Evolutionary conservation across 352 stramenopile genomes (phyloP).

Genomic region (Pythium periplocum): DNA sequence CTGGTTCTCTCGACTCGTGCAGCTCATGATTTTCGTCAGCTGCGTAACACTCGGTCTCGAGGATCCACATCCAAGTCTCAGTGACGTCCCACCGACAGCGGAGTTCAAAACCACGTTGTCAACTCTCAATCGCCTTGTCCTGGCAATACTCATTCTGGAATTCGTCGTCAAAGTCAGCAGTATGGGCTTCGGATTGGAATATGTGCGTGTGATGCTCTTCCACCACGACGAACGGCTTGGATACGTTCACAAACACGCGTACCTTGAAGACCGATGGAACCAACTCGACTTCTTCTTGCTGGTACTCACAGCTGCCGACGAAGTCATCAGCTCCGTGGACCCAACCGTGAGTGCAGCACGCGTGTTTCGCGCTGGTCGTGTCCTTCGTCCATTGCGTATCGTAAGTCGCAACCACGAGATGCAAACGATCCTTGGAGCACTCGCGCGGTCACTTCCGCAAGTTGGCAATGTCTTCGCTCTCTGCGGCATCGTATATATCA

Average conservation of each 20-base stretch:
- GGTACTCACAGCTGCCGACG: slow-evolving; percentile 48
- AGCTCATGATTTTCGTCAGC: slow-evolving; percentile 69
- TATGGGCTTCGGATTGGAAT: slow-evolving; percentile 55
- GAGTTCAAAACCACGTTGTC: slow-evolving; percentile 27
- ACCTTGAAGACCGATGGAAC: slow-evolving; percentile 78
- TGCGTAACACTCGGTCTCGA: slow-evolving; percentile 69
- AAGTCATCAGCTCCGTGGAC: slow-evolving; percentile 42
- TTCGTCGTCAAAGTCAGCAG: slow-evolving; percentile 55
- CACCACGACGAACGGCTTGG: slow-evolving; percentile 57
- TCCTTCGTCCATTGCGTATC: slow-evolving; percentile 62
- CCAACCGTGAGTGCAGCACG: slow-evolving; percentile 34
- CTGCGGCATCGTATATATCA: slow-evolving; percentile 73
- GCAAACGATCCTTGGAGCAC: slow-evolving; percentile 64
- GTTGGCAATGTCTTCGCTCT: slow-evolving; percentile 70
- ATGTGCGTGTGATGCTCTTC: slow-evolving; percentile 51
- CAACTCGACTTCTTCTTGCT: slow-evolving; percentile 63
- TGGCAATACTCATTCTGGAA: slow-evolving; percentile 50
- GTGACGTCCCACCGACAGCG: slow-evolving; percentile 27
- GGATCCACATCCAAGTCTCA: slow-evolving; percentile 64
- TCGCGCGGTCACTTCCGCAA: slow-evolving; percentile 63
- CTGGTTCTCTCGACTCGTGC: slow-evolving; percentile 53
- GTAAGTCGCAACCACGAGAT: slow-evolving; percentile 76
- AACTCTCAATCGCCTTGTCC: slow-evolving; percentile 36
- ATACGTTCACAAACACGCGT: slow-evolving; percentile 58
- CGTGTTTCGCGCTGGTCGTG: slow-evolving; percentile 63